A percentile compares a stretch with the other conserved stretches of the same genome.
These are phyloP conservation scores for Artomyces pyxidatus DNA, from an alignment of 768 basidiomycete genomes.

Conservation along the genomic window DNA sequence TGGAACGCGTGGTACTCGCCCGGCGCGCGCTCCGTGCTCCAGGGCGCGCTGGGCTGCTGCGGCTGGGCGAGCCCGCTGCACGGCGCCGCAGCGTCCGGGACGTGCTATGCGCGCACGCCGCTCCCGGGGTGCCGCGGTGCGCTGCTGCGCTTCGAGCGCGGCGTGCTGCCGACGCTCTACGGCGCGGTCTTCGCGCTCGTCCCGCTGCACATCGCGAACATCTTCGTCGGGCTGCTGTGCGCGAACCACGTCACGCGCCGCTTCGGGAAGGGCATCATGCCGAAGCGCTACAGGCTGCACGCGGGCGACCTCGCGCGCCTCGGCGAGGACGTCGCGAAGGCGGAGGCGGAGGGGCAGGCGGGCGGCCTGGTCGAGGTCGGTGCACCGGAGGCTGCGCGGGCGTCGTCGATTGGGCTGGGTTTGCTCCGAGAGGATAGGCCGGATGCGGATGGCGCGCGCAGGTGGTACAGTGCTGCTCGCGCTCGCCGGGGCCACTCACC, in stretches of 20 bases:
- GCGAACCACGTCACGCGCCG: conserved; percentile 55
- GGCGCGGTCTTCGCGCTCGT: conserved; percentile 45
- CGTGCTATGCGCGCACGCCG: conserved; percentile 52
- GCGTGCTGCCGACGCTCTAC: conserved; percentile 40
- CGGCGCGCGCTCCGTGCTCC: conserved; percentile 45
- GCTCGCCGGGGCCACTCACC: no score
- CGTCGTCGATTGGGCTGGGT: not conserved
- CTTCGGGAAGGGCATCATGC: conserved; percentile 62
- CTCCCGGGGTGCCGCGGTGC: conserved; percentile 63
- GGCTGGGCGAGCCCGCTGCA: conserved; percentile 57
- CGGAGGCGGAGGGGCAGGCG: not conserved
- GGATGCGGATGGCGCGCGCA: no score
- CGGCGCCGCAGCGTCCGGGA: conserved; percentile 46
- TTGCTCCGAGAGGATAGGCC: conserved; percentile 10
- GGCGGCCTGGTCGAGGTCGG: not conserved
- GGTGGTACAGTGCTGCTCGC: no score
- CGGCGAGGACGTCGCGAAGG: not conserved
- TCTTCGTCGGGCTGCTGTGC: conserved; percentile 52
- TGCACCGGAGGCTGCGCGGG: not conserved
- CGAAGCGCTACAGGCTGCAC: conserved; percentile 48
- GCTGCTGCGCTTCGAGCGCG: conserved; percentile 46
- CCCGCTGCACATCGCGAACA: conserved; percentile 52
- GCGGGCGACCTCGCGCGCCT: conserved; percentile 32
- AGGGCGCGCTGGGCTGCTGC: conserved; percentile 57
- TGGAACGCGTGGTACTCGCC: conserved; percentile 61